Conservation (phyloP, 306 rosid genomes). For the Clitoria ternatea region DNA sequence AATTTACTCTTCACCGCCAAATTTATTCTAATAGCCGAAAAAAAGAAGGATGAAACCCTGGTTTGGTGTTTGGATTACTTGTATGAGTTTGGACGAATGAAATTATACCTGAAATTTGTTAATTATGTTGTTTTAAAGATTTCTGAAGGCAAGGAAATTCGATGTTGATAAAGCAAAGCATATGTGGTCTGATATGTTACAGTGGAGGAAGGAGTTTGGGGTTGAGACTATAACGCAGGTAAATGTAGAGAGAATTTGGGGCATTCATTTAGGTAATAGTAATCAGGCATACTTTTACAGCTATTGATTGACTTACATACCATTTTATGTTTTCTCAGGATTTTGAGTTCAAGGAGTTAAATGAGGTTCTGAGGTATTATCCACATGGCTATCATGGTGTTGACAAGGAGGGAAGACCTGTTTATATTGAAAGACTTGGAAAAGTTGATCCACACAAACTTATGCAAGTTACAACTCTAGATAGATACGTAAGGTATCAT, state of each 20-base stretch:
- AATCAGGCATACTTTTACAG: neutral
- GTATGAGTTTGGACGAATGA: neutral
- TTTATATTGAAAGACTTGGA: slow-evolving; percentile 93
- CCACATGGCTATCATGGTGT: slow-evolving; percentile 98
- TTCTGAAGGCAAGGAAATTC: slow-evolving; percentile 91
- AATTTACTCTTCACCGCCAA: neutral
- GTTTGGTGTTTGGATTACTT: neutral
- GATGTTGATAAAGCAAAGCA: slow-evolving; percentile 86
- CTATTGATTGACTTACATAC: slow-evolving; percentile 1
- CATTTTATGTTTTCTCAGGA: slow-evolving; percentile 48
- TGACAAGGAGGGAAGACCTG: slow-evolving; percentile 94
- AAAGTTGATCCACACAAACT: slow-evolving; percentile 92
- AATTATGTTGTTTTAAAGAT: slow-evolving; percentile 44
- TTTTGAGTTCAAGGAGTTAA: slow-evolving; percentile 74
- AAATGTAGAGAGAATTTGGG: slow-evolving; percentile 14
- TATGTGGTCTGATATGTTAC: slow-evolving; percentile 99
- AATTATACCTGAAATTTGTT: neutral
- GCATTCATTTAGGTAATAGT: neutral
- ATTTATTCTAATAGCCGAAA: neutral
- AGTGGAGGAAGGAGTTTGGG: slow-evolving; percentile 88
- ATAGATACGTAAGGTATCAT: slow-evolving; percentile 86
- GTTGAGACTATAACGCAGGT: slow-evolving; percentile 82
- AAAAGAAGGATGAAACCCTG: neutral
- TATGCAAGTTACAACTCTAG: slow-evolving; percentile 92
- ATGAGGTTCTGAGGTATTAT: slow-evolving; percentile 76